Conservation (phyloP, 768 basidiomycete species). For the Clitopilus hobsonii region DNA sequence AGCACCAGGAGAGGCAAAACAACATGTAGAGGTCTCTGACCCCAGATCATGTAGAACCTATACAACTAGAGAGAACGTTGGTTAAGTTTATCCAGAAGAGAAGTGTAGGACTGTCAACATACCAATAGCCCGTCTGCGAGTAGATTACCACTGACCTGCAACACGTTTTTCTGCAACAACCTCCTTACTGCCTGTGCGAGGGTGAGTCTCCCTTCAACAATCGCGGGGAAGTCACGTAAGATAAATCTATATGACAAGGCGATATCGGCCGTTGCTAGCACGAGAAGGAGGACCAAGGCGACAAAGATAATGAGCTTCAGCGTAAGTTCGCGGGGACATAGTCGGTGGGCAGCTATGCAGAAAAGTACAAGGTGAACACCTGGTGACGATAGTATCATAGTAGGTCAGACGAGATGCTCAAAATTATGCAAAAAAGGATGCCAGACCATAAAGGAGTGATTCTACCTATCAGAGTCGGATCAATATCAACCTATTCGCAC, state of each 20-base stretch:
- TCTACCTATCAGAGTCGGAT: slow-evolving; percentile 1
- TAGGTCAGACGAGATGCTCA: not conserved
- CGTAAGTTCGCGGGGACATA: not conserved
- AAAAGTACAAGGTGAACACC: slow-evolving; percentile 5
- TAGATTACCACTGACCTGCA: not conserved
- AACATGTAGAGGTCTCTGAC: slow-evolving; percentile 21
- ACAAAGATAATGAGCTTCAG: not conserved
- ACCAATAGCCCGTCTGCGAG: slow-evolving; percentile 3
- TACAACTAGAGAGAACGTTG: slow-evolving; percentile 16
- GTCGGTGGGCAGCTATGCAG: slow-evolving; percentile 2
- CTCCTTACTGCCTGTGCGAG: not conserved
- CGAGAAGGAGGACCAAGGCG: not conserved
- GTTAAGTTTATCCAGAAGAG: not conserved
- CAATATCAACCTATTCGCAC: not conserved
- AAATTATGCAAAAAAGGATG: not conserved
- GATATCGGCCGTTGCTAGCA: slow-evolving; percentile 5
- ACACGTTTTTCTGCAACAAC: not conserved
- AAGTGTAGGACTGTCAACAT: not conserved
- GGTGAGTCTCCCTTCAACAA: not conserved
- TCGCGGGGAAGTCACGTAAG: slow-evolving; percentile 1
- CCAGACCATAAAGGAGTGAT: slow-evolving; percentile 3
- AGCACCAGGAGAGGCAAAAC: slow-evolving; percentile 22
- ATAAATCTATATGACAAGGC: slow-evolving; percentile 3
- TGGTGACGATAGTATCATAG: not conserved
- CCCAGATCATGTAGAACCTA: slow-evolving; percentile 35